Percentiles rank a stretch among this genome's conserved stretches.
phyloP scores from a whole-genome alignment of 2,329 filamentous ascomycete genomes.

The Arthrobotrys megalospora region DNA sequence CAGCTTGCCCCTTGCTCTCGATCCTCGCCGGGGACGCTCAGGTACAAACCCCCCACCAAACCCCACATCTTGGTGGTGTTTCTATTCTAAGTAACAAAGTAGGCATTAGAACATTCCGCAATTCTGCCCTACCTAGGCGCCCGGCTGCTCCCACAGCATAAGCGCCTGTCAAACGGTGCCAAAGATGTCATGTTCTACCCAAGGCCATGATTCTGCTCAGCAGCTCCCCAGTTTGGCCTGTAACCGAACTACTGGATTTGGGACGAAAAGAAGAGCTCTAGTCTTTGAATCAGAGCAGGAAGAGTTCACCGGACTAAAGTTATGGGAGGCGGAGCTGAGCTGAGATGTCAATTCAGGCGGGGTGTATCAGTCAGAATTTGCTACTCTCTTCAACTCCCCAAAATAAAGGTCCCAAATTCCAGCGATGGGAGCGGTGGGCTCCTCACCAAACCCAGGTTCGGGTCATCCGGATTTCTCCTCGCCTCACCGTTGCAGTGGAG shows the following conservation, averaged over 20 bases:
- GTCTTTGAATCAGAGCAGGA: not conserved
- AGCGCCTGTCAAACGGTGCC: constrained; percentile 54
- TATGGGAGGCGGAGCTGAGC: constrained; percentile 5
- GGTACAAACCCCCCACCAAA: constrained; percentile 41
- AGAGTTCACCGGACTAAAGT: not conserved
- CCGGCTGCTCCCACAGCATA: constrained; percentile 59
- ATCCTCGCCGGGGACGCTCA: constrained; percentile 24
- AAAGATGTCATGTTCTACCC: constrained; percentile 39
- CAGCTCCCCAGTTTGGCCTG: constrained; percentile 23
- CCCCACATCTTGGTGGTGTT: constrained; percentile 38
- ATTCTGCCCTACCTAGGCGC: constrained; percentile 60
- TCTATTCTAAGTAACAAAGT: constrained; percentile 61
- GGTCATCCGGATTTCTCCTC: constrained; percentile 26
- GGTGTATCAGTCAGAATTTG: constrained; percentile 8
- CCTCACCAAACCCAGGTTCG: constrained; percentile 22
- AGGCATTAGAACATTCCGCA: constrained; percentile 45
- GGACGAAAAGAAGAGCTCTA: constrained; percentile 28
- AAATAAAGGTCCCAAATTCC: constrained; percentile 25
- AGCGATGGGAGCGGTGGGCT: not conserved
- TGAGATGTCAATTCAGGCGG: not conserved
- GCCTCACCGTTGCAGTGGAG: constrained; percentile 24
- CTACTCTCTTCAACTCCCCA: constrained; percentile 18
- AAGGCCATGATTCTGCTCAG: constrained; percentile 29
- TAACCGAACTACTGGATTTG: constrained; percentile 2
- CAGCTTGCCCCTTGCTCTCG: constrained; percentile 13